Percentiles rank a stretch among this genome's conserved stretches.
phyloP scores from a whole-genome alignment of 306 rosid genomes.

The Glycine latifolia region DNA sequence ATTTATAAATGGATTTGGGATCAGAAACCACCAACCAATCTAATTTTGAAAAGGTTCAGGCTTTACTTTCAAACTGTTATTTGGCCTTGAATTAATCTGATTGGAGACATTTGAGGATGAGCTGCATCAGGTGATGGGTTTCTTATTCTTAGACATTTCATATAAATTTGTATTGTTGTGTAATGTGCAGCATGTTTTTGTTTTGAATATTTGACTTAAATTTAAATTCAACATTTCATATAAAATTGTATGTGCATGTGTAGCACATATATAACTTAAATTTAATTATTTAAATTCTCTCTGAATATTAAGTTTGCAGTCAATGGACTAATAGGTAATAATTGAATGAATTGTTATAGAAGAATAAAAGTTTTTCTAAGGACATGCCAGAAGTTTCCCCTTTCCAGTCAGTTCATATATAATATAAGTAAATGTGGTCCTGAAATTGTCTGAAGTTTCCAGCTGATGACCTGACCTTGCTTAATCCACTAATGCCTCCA shows the following conservation, averaged over 20 bases:
- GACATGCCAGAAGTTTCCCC: constrained; percentile 9
- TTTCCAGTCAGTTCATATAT: background rate
- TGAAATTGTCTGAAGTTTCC: constrained; percentile 40
- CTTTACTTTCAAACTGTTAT: constrained; percentile 31
- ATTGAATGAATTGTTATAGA: constrained; percentile 21
- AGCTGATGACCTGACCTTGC: constrained; percentile 38
- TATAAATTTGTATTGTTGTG: background rate
- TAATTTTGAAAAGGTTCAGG: constrained; percentile 26
- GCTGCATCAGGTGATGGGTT: constrained; percentile 34
- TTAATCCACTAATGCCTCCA: constrained; percentile 54
- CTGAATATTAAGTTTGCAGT: constrained; percentile 27
- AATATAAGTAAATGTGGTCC: constrained; percentile 21
- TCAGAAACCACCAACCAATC: constrained; percentile 27
- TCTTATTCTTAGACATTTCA: constrained; percentile 31
- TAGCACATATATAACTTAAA: constrained; percentile 1
- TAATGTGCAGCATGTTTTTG: background rate
- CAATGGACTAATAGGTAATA: constrained; percentile 32
- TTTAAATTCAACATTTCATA: background rate
- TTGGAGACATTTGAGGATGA: constrained; percentile 22
- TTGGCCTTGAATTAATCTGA: constrained; percentile 40
- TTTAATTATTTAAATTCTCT: background rate
- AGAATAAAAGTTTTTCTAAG: background rate
- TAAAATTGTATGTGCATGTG: background rate
- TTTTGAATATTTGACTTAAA: background rate
- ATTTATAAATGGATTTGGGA: constrained; percentile 8